Evolutionary conservation across 768 basidiomycete genomes (phyloP), one percentile per base, ranked within the genome.

Genomic region (Cystofilobasidium ferigula): DNA sequence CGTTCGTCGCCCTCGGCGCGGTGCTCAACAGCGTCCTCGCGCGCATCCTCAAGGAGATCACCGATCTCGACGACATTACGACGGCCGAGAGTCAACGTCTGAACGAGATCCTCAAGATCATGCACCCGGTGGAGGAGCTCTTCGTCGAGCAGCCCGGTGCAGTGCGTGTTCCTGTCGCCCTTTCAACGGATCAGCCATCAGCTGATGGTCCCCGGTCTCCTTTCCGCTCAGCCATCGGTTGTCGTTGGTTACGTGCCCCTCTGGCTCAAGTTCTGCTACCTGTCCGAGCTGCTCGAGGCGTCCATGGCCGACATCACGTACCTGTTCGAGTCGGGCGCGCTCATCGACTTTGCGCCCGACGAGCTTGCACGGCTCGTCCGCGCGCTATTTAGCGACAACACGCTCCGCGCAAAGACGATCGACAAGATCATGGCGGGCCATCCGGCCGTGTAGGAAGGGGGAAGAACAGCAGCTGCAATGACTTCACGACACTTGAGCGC

Each of bases 201-300:
- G n/a, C n/a, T n/a, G n/a, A n/a, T n/a, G n/a, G n/a, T n/a, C n/a
- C n/a, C n/a, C n/a, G n/a, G n/a, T n/a, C n/a, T 57, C 47, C 71
- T 28, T 69, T 87, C 12, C 64, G 32, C n/a, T 82, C 80, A 75
- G 73, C 70, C 85, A 24, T 86, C 88, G 0, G 84, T 87, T 57
- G 84, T 89, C 9, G 86, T 86, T 0, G 84, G 84, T 0, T 89
- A 89, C 69, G 88, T 93, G n/a, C 87, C 89, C 1, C 85, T 84
- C 16, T 97, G 93, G 93, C 80, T 95, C 71, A 94, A 94, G 75
- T 94, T 89, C 75, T 90, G 87, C 24, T 97, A 97, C 75, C 80
- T 95, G 6, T 89, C 89, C 1, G 92, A 95, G 75, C 81, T 97
- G 16, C 74, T 97, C 80, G 89, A 91, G 76, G 92, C 90, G 0